phyloP scores from a whole-genome alignment of 495 filamentous ascomycete genomes.

The Penicillium soppii region DNA sequence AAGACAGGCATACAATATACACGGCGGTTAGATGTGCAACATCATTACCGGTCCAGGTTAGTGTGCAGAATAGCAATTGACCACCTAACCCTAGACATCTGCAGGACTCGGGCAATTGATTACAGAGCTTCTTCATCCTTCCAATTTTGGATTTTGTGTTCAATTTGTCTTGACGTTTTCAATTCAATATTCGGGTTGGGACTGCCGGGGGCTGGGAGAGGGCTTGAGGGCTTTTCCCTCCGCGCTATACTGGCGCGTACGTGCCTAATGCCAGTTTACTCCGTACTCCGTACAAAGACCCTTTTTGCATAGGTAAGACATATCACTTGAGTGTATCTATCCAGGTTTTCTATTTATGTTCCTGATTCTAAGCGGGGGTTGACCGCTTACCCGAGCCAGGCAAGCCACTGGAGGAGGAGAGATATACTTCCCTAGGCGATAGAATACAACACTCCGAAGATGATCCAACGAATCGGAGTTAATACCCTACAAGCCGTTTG shows the following conservation, averaged over 20 bases:
- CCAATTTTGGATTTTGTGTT: not conserved
- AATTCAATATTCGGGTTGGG: not conserved
- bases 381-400: not conserved
- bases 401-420: not conserved
- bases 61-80: constrained; percentile 24
- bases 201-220: not conserved
- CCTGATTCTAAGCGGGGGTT: not conserved
- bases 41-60: constrained; percentile 27
- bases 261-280: constrained; percentile 15
- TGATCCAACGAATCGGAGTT: too few relatives aligned
- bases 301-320: too few relatives aligned
- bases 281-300: too few relatives aligned
- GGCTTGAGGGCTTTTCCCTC: not conserved
- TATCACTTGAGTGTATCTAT: too few relatives aligned
- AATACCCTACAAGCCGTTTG: too few relatives aligned
- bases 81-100: not conserved
- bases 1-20: constrained; percentile 9
- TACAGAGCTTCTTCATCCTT: not conserved
- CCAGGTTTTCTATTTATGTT: not conserved
- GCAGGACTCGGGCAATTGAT: constrained; percentile 3
- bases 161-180: not conserved
- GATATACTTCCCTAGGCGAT: too few relatives aligned
- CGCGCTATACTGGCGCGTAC: constrained; percentile 15
- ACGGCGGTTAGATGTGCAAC: constrained; percentile 25
- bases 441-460: too few relatives aligned